phyloP scores from a whole-genome alignment of 768 basidiomycete genomes.

The Boletus sp. region DNA sequence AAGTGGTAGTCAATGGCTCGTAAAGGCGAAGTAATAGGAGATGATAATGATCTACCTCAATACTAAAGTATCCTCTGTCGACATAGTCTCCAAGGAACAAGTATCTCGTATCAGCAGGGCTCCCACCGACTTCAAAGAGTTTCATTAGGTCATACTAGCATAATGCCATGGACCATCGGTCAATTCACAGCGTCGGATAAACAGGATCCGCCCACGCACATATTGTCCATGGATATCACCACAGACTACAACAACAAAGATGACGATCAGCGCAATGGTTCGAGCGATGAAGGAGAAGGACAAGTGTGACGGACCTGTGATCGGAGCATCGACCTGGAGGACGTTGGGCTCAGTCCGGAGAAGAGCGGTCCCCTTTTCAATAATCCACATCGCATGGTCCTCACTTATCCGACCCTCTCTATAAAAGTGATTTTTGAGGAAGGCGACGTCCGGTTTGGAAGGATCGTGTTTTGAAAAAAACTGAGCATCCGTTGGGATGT shows the following conservation, averaged over 20 bases:
- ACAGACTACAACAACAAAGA: conserved; percentile 59
- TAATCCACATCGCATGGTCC: conserved; percentile 92
- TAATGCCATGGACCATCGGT: conserved; percentile 6
- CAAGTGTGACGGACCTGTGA: conserved; percentile 64
- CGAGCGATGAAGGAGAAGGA: background rate
- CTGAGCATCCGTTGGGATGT: conserved; percentile 85
- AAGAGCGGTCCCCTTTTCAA: conserved; percentile 82
- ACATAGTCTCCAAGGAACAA: conserved; percentile 93
- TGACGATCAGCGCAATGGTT: background rate
- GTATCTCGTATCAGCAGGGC: conserved; percentile 90
- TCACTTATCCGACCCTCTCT: conserved; percentile 91
- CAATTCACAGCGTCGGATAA: conserved; percentile 12
- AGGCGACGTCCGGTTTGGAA: conserved; percentile 90
- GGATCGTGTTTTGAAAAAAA: conserved; percentile 86
- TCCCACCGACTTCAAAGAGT: conserved; percentile 90
- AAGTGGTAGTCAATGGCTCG: conserved; percentile 1
- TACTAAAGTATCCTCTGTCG: conserved; percentile 90
- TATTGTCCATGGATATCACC: conserved; percentile 99
- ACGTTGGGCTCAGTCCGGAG: conserved; percentile 86
- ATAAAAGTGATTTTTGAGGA: conserved; percentile 99
- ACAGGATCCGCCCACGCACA: conserved; percentile 46
- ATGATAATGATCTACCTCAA: conserved; percentile 57
- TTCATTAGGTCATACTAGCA: conserved; percentile 90
- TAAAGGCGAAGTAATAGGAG: no score
- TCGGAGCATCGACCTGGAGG: conserved; percentile 92